Evolutionary conservation across 805 yeast genomes (phyloP).

Genomic region (Teunomyces gatunensis): DNA sequence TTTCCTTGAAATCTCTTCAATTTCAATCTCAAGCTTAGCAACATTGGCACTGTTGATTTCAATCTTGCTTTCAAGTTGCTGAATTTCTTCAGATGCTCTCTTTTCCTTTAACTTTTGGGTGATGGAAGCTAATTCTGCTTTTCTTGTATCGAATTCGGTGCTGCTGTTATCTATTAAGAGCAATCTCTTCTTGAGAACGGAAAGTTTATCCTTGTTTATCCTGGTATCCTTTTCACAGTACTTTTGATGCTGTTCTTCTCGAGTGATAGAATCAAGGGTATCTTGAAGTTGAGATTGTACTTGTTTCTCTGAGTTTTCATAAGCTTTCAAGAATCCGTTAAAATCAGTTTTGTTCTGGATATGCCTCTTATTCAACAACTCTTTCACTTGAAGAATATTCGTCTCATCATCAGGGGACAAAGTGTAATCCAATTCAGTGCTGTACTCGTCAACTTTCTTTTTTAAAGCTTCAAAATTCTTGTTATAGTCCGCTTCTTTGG

Average conservation of each 20-base stretch:
- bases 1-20: slow-evolving; percentile 53
- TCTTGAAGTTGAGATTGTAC: slow-evolving; percentile 14
- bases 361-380: background rate
- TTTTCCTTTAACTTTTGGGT: slow-evolving; percentile 29
- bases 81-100: slow-evolving; percentile 21
- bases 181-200: slow-evolving; percentile 37
- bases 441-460: background rate
- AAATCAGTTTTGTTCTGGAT: background rate
- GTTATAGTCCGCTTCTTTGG: slow-evolving; percentile 38
- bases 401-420: background rate
- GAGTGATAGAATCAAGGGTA: slow-evolving; percentile 23
- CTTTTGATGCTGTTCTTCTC: slow-evolving; percentile 43
- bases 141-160: slow-evolving; percentile 46
- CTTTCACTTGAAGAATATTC: background rate
- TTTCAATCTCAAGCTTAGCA: slow-evolving; percentile 24
- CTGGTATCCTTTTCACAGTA: slow-evolving; percentile 42
- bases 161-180: slow-evolving; percentile 40
- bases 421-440: background rate
- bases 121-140: slow-evolving; percentile 37
- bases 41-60: slow-evolving; percentile 37
- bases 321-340: background rate
- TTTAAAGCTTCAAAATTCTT: slow-evolving; percentile 7
- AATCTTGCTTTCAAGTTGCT: slow-evolving; percentile 31
- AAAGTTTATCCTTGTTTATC: slow-evolving; percentile 32
- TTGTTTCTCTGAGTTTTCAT: slow-evolving; percentile 7